Base-by-base conservation (phyloP, 495 filamentous ascomycete genomes). In the Podospora pseudoanserina region DNA sequence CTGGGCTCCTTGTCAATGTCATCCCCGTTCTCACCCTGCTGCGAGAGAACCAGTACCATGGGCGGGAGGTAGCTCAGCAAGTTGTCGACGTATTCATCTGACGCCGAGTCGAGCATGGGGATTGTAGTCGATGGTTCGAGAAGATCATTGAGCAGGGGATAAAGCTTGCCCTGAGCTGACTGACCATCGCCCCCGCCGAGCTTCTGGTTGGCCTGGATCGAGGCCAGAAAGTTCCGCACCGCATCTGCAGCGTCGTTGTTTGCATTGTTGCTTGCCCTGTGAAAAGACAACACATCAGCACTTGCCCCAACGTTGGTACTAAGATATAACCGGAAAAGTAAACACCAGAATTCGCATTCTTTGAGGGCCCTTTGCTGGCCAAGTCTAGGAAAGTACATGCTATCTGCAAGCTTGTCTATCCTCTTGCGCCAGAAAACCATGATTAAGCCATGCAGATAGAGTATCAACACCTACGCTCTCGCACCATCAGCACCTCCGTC, bases 401-500 rank as follows among this genome's bases (percentile, higher is more conserved):
- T 72, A 68, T 73, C 65, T 66, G 64, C 66, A 57, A 65, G 65
- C 49, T 59, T 65, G 67, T 56, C 63, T 59, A 58, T 63, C 56
- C 68, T 53, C 65, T 57, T 53, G 49, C 27, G 53, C 65, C 54
- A 60, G 13, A 66, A 76, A 72, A 72, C 71, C 75, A 77, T 63
- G 59, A 65, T 70, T 70, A 69, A 72, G 53, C 70, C 72, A 79
- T 73, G 63, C 64, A 57, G 62, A 64, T 34, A 71, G 73, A 72
- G 74, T 81, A 80, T 82, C 78, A 83, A 82, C 80, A 98, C 95
- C 95, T 98, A 99, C 95, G 94, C 94, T 96, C 94, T 86, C 80
- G 91, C 96, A 70, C 96, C 95, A 80, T 97, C 94, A 66, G 92
- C 93, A 74, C 96, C 96, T 64, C 94, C 95, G 74, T 96, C 92